These are phyloP conservation scores for Tylopilus sp. DNA, from an alignment of 768 basidiomycete species.

Conservation along the genomic window DNA sequence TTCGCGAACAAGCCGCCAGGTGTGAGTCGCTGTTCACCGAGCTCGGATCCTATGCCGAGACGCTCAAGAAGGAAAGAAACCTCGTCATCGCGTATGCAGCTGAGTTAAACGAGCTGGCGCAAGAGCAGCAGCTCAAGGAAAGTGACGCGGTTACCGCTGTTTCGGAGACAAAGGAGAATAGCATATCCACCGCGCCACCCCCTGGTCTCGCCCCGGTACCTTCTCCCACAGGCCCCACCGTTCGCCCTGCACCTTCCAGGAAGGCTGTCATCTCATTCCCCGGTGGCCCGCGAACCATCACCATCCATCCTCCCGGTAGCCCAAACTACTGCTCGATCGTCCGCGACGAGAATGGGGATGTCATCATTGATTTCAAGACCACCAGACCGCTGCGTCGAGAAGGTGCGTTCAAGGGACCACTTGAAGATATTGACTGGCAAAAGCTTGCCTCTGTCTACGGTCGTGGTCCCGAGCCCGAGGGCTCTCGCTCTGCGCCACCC, in stretches of 20 bases:
- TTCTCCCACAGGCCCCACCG: background rate
- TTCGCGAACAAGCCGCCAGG: constrained; percentile 2
- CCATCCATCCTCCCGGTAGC: constrained; percentile 19
- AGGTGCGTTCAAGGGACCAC: constrained; percentile 17
- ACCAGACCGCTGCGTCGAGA: constrained; percentile 16
- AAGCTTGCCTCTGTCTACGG: constrained; percentile 9
- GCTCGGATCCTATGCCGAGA: background rate
- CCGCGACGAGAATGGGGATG: constrained; percentile 16
- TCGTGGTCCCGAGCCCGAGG: constrained; percentile 9
- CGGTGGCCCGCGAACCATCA: constrained; percentile 20
- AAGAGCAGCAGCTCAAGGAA: constrained; percentile 9
- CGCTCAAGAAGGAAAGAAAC: constrained; percentile 7
- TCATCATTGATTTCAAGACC: constrained; percentile 11
- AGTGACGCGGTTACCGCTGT: constrained; percentile 1
- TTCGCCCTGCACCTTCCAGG: background rate
- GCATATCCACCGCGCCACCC: background rate
- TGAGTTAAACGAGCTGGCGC: constrained; percentile 3
- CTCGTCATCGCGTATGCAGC: background rate
- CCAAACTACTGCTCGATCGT: constrained; percentile 11
- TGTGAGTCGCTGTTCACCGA: constrained; percentile 12
- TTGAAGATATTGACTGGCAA: constrained; percentile 7
- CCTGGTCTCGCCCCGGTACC: background rate
- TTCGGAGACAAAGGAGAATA: background rate
- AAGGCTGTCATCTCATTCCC: constrained; percentile 16
- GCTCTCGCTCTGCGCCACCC: background rate